Evolutionary conservation across 2,329 filamentous ascomycete species (phyloP), one percentile per base, ranked within the genome.

Genomic region (Xylaria arbuscula): DNA sequence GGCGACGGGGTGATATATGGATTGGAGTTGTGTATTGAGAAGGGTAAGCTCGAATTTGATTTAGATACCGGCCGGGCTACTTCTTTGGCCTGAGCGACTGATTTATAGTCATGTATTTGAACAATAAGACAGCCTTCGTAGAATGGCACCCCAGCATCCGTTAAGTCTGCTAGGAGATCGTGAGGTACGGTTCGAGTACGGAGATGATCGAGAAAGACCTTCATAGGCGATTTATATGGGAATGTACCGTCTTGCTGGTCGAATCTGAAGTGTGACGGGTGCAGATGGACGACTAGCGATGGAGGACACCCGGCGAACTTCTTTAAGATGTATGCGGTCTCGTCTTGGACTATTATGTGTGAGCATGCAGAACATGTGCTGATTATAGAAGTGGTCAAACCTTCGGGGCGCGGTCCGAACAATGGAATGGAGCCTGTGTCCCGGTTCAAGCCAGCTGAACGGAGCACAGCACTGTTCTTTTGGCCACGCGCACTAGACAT

Each of bases 41-140:
- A 95, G 11, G 91, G 89, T 3, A 86, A 82, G 47, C 87, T 87
- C 62, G 90, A 90, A 72, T 85, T 89, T 42, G 88, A 87, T 22
- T 86, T 83, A 1, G 88, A 84, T 32, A 83, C 83, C 60, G 82
- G 84, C 58, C 83, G 86, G 65, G 83, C 82, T 74, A 84, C 84
- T 72, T 87, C 89, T 76, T 93, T 89, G 73, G 86, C 83, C 70
- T 86, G 85, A 55, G 86, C 85, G 50, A 83, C 83, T 0, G 91
- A 89, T 75, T 92, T 93, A 82, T 97, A 93, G 78, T 98, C 93
- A 75, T 97, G 88, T n/a, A 98, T 84, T 79, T 97, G 91, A 42
- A 99, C 94, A 73, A 99, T 98, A 66, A 99, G 86, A 77, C 95
- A 97, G 38, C 92, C 94, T 79, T 98, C 94, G 78, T 98, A 99